Evolutionary conservation across 768 basidiomycete genomes (phyloP), one percentile per base, ranked within the genome.

Genomic region (Boletus subcaerulescens): DNA sequence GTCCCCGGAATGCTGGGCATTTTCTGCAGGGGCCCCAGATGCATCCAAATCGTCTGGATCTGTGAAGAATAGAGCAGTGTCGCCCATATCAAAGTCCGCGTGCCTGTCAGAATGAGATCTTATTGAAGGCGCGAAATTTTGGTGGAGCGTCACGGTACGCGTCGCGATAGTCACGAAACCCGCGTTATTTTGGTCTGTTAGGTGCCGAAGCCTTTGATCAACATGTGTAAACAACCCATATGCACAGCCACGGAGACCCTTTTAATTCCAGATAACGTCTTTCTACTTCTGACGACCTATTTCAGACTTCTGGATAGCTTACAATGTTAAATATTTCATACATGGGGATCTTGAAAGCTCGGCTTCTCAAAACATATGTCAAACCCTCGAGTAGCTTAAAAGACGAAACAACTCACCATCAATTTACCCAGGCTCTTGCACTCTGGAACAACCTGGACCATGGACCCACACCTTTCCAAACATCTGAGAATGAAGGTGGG

Each of bases 361-460:
- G 12, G 38, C 40, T 35, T 26, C 38, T 54, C 48, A 38, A 14
- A 45, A 31, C 5, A 42, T 8, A 35, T 5, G 17, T 63, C 26
- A 55, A 56, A 42, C 77, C 80, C 49, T 76, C 58, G 52, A 40
- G 31, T 26, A 39, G 15, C 22, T 5, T 24, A 17, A 10, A 39
- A 45, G 10, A 13, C 5, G 12, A 35, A 29, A 26, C 6, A n/a
- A 57, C 70, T 52, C 50, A 69, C 70, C 18, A 7, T 64, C 50
- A 69, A 39, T 61, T 60, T 55, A 72, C 52, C 89, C 91, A 91
- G 62, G 72, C 74, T 59, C 93, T 78, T 11, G 92, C 95, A 67
- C 86, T 97, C 73, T 93, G 91, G 83, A 98, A 98, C 62, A 98
- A 68, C 68, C 80, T 85, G 74, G 97, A 94, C 97, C 97, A 99